A percentile compares a stretch with the other conserved stretches of the same genome.
Conservation (phyloP, 805 yeast species). For the Sungouiozyma ichnusensis region DNA sequence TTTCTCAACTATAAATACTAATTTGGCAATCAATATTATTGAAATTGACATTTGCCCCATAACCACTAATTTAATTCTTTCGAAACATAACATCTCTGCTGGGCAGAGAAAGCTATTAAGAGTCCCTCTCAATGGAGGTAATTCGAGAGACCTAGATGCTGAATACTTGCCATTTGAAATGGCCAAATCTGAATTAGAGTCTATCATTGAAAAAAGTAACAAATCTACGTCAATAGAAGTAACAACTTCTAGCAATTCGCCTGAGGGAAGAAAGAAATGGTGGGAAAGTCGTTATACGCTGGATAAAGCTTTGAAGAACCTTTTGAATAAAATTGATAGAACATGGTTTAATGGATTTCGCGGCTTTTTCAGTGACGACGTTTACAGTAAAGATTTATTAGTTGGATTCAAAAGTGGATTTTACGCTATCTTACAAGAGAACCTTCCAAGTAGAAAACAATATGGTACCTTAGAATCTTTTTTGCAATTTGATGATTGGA, state of each 20-base stretch:
- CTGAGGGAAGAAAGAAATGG: slow-evolving; percentile 60
- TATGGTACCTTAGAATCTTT: slow-evolving; percentile 16
- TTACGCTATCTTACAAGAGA: slow-evolving; percentile 32
- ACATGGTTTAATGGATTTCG: slow-evolving; percentile 73
- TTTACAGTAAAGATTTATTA: slow-evolving; percentile 20
- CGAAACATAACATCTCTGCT: slow-evolving; percentile 32
- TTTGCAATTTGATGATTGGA: slow-evolving; percentile 34
- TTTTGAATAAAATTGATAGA: slow-evolving; percentile 50
- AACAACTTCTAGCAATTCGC: slow-evolving; percentile 42
- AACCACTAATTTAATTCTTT: slow-evolving; percentile 48
- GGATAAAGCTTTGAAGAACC: slow-evolving; percentile 43
- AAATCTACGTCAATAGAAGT: slow-evolving; percentile 43
- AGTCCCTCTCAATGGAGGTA: slow-evolving; percentile 48
- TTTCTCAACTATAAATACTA: slow-evolving; percentile 2
- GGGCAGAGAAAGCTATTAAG: slow-evolving; percentile 38
- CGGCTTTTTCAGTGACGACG: slow-evolving; percentile 42
- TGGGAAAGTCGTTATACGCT: slow-evolving; percentile 60
- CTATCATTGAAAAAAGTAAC: slow-evolving; percentile 53
- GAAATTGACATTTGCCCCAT: slow-evolving; percentile 49
- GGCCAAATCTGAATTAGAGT: slow-evolving; percentile 36
- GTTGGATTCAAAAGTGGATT: slow-evolving; percentile 31
- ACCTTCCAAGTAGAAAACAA: slow-evolving; percentile 39
- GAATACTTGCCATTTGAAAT: slow-evolving; percentile 34
- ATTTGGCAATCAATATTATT: slow-evolving; percentile 28
- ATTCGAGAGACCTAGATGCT: slow-evolving; percentile 36